Percentiles rank a stretch among this genome's conserved stretches.
Conservation (phyloP, 208 protist genomes). For the Leptomonas seymouri region DNA sequence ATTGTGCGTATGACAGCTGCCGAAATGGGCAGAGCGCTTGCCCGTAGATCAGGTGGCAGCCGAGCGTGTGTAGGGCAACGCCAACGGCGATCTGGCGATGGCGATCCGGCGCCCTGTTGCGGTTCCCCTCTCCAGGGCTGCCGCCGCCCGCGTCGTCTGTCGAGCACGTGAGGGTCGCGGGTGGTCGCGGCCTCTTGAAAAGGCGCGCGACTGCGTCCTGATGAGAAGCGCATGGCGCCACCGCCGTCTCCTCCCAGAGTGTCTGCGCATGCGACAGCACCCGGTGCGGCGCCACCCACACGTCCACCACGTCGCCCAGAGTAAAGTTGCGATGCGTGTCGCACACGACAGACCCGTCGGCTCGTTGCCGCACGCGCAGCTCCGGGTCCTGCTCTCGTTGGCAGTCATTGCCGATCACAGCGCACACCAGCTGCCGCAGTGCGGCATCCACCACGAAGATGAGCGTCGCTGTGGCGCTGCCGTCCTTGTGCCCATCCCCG, state of each 20-base stretch:
- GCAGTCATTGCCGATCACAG: constrained; percentile 38
- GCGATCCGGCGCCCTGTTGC: not conserved
- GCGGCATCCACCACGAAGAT: constrained; percentile 42
- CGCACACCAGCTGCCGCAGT: constrained; percentile 37
- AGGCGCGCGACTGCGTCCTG: constrained; percentile 14
- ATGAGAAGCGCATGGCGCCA: not conserved
- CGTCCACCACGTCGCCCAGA: constrained; percentile 55
- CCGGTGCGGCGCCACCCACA: constrained; percentile 34
- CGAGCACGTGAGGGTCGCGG: not conserved
- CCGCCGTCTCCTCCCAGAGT: constrained; percentile 7
- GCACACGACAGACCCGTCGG: constrained; percentile 32
- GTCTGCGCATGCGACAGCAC: constrained; percentile 14
- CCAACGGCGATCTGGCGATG: constrained; percentile 19
- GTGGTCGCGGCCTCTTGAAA: not conserved
- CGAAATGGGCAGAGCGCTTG: constrained; percentile 34
- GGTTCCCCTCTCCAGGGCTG: not conserved
- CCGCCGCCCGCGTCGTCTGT: not conserved
- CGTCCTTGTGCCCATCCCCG: not conserved
- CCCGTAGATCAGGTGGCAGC: constrained; percentile 63
- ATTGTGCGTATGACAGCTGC: constrained; percentile 59
- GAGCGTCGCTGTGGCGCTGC: not conserved
- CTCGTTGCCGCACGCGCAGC: constrained; percentile 23
- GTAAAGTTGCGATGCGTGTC: constrained; percentile 37
- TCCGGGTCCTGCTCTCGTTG: constrained; percentile 68
- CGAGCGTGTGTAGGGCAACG: constrained; percentile 38